These are phyloP conservation scores for Saturnispora diversa DNA, from an alignment of 805 yeast genomes.

Conservation along the genomic window DNA sequence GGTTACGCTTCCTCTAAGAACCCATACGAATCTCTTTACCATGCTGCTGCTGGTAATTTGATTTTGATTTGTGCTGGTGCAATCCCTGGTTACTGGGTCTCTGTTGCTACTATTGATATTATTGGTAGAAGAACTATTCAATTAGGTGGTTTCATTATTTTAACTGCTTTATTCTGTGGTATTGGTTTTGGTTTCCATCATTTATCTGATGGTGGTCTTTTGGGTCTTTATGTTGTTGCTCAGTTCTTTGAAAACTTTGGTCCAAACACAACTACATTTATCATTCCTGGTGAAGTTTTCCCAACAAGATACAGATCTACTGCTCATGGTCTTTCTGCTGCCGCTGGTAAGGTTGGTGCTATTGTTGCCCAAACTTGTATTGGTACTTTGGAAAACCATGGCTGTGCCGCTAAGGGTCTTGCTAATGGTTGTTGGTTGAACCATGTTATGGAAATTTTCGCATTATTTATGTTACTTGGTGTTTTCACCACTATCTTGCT, in stretches of 20 bases:
- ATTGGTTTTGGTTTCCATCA: conserved; percentile 82
- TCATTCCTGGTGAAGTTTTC: conserved; percentile 85
- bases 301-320: conserved; percentile 95
- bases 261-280: conserved; percentile 87
- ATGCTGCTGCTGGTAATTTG: conserved; percentile 85
- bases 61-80: conserved; percentile 92
- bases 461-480: conserved; percentile 84
- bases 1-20: conserved; percentile 71
- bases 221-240: conserved; percentile 69
- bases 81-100: conserved; percentile 86
- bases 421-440: conserved; percentile 70
- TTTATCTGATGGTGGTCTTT: conserved; percentile 54
- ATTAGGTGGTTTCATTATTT: conserved; percentile 60
- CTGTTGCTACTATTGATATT: conserved; percentile 71
- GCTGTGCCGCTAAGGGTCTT: conserved; percentile 48
- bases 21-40: conserved; percentile 62
- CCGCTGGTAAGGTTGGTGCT: conserved; percentile 86
- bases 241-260: conserved; percentile 91
- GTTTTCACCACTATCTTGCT: conserved; percentile 52
- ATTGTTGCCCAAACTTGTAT: conserved; percentile 82
- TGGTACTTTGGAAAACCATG: conserved; percentile 74
- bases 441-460: conserved; percentile 89
- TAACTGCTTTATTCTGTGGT: conserved; percentile 66
- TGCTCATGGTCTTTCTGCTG: conserved; percentile 92
- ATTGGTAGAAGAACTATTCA: conserved; percentile 84